Evolutionary conservation across 2,329 filamentous ascomycete species (phyloP), one percentile per base, ranked within the genome.

Genomic region (Chrysoporthe cubensis): DNA sequence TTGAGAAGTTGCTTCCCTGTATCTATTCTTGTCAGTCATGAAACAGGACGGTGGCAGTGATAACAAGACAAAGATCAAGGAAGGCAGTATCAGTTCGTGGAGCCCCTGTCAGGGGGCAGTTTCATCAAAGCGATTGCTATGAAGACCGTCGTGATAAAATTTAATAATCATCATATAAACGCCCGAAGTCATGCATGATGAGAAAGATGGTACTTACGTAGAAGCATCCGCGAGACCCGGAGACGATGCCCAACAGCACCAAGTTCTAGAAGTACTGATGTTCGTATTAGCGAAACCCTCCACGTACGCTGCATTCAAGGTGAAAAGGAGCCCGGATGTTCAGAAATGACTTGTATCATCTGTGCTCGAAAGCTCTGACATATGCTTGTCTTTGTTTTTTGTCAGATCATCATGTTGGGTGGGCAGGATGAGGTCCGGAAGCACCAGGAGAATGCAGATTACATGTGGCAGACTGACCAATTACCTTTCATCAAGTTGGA

Each of bases 331-430:
- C 62, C 59, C 43, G 52, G 46, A 50, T 40, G 63, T 70, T 83
- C 81, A 83, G 81, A 80, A 75, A 81, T 75, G 77, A 82, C 80
- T 75, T 65, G 71, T 81, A 74, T 87, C 85, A 77, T 85, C 80
- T 76, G 76, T 70, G 82, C 83, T 78, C 78, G 78, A 71, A 82
- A 85, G 88, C 93, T 96, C 90, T 86, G 93, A 96, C 93, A 96
- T 96, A 96, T 96, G 93, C 93, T 96, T 96, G 93, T 96, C 93
- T 89, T 54, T 58, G 90, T 82, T 80, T 84, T 87, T 85, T 83
- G 85, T 87, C 90, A 85, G 80, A 86, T 96, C 92, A 96, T 96
- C 93, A 96, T 88, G 74, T 76, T 74, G 80, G 62, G 46, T 32
- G 40, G 52, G 61, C 52, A 13, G 54, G 60, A 40, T 37, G 18